Evolutionary conservation across 352 stramenopile genomes (phyloP), one percentile per base, ranked within the genome.

Genomic region (Globisporangium perplexum): DNA sequence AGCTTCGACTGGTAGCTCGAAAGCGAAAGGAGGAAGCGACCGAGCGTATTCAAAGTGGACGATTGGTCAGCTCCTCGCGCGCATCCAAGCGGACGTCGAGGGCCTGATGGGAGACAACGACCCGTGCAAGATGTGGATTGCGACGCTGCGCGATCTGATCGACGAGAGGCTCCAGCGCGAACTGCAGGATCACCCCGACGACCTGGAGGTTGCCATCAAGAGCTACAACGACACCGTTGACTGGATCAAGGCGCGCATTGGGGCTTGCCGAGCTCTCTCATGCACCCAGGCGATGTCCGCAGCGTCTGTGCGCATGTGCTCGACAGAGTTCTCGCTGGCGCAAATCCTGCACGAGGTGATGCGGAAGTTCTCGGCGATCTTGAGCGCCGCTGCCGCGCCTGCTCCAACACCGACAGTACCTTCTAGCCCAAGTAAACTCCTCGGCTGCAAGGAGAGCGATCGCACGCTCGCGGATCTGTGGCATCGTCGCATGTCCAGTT

Each of bases 251-350:
- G 41, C 28, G 14, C 68, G 63, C 12, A 70, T 90, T n/a, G 22
- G 53, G 5, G 44, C 26, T 11, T 71, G 65, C 52, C 67, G 62
- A 7, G n/a, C 46, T 14, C 58, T 58, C 1, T 39, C 41, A 15
- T 12, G 22, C 1, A 44, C 24, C 10, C 31, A 23, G 36, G 17
- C 30, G 18, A 38, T 41, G 23, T 11, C 44, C 23, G 20, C 56
- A 30, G 18, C 26, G 17, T 51, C 55, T 5, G 24, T 66, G 18
- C 60, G 74, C 53, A 41, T 72, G 42, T 55, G 60, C 20, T 72
- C 60, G 15, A 71, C 68, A 3, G 80, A 88, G 35, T 74, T 79
- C 44, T 59, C 57, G 3, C 59, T 90, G 12, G 77, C 80, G n/a
- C 58, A 59, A n/a, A 58, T 86, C 22, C 54, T 86, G 12, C 71